Percentiles rank a stretch among this genome's conserved stretches.
phyloP scores from a whole-genome alignment of 2,329 filamentous ascomycete genomes.

The Pseudogymnoascus sp. region DNA sequence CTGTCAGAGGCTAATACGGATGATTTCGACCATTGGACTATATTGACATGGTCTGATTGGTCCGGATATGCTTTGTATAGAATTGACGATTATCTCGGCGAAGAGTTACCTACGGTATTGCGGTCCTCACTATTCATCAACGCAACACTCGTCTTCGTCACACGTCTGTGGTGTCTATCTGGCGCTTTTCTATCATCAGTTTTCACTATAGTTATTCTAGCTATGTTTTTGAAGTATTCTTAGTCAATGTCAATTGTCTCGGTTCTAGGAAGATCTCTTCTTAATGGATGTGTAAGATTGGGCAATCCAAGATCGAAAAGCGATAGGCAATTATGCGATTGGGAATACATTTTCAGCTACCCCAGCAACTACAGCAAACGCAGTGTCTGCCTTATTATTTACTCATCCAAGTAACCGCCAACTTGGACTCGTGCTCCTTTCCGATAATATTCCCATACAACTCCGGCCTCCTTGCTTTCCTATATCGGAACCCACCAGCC shows the following conservation, averaged over 20 bases:
- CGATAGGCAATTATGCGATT: too few species aligned
- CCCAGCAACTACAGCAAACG: background rate
- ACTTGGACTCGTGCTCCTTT: conserved; percentile 8
- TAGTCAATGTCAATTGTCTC: background rate
- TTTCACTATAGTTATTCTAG: background rate
- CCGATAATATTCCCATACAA: conserved; percentile 12
- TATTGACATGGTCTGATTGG: background rate
- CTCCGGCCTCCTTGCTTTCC: conserved; percentile 12
- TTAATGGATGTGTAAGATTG: too few species aligned
- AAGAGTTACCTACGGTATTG: background rate
- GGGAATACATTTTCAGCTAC: background rate
- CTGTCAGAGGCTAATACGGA: background rate
- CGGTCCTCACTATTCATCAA: background rate
- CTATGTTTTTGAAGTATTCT: background rate
- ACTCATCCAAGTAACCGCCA: conserved; percentile 13
- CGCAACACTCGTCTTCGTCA: background rate
- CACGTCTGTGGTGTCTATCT: background rate
- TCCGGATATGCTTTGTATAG: background rate
- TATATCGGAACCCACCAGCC: conserved; percentile 11
- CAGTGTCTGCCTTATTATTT: conserved; percentile 6
- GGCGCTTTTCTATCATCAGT: background rate
- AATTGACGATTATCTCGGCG: background rate
- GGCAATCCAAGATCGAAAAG: too few species aligned
- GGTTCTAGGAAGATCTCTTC: too few species aligned
- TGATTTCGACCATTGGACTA: background rate